These are phyloP conservation scores for Neocallimastix lanati DNA, from an alignment of 192 early-diverging fungal species.

Conservation along the genomic window DNA sequence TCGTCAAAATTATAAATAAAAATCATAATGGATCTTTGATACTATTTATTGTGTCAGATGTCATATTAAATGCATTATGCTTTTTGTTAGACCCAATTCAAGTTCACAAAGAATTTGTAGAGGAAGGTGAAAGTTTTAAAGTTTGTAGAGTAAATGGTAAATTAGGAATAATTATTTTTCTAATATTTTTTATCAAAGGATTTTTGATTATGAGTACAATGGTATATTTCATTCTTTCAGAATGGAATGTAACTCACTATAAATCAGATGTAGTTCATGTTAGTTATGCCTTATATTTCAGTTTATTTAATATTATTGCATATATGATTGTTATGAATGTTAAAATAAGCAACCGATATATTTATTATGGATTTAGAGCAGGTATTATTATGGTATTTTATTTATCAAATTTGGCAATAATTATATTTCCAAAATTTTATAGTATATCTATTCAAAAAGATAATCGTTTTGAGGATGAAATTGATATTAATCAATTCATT, in stretches of 20 bases:
- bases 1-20: background rate
- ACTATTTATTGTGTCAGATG: background rate
- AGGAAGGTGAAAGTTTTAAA: background rate
- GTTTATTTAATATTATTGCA: background rate
- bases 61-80: background rate
- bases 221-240: background rate
- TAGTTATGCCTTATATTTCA: background rate
- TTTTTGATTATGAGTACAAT: background rate
- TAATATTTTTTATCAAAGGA: background rate
- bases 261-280: background rate
- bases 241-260: background rate
- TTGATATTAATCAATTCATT: background rate
- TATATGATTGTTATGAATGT: background rate
- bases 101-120: background rate
- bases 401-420: background rate
- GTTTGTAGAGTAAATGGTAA: background rate
- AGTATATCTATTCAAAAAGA: background rate
- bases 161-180: background rate
- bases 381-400: background rate
- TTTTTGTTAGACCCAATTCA: background rate
- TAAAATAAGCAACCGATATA: background rate
- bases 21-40: background rate
- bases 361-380: background rate
- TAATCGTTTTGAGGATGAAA: background rate
- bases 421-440: background rate